Conservation (phyloP, 306 rosid species). For the Geum urbanum region DNA sequence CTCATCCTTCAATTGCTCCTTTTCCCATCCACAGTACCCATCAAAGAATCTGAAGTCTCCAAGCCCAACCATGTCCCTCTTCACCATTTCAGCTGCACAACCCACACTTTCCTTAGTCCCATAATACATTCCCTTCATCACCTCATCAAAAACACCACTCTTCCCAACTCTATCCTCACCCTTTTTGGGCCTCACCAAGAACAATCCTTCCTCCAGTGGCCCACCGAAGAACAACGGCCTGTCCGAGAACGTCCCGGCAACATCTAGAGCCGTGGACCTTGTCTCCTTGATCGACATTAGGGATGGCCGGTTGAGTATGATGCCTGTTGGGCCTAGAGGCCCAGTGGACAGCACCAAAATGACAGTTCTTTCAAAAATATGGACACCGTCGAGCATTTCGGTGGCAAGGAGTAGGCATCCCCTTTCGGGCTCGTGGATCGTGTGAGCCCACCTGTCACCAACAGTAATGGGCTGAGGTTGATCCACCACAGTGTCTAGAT, state of each 20-base stretch:
- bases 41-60: conserved; percentile 81
- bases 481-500: conserved; percentile 46
- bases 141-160: conserved; percentile 78
- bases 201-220: conserved; percentile 68
- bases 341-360: conserved; percentile 62
- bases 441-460: conserved; percentile 87
- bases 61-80: conserved; percentile 53
- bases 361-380: conserved; percentile 74
- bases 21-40: conserved; percentile 94
- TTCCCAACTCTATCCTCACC: conserved; percentile 34
- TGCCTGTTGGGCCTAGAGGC: conserved; percentile 69
- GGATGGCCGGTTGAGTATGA: conserved; percentile 75
- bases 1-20: conserved; percentile 60
- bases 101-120: conserved; percentile 80
- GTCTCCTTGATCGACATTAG: conserved; percentile 87
- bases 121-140: conserved; percentile 76
- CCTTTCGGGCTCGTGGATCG: conserved; percentile 72
- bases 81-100: conserved; percentile 80
- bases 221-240: conserved; percentile 87
- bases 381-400: conserved; percentile 79
- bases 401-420: conserved; percentile 86
- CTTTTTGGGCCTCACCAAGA: conserved; percentile 57
- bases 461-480: conserved; percentile 38
- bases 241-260: conserved; percentile 53
- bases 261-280: conserved; percentile 58